Conservation (phyloP, 345 rosid genomes). For the Hibiscus trionum region DNA sequence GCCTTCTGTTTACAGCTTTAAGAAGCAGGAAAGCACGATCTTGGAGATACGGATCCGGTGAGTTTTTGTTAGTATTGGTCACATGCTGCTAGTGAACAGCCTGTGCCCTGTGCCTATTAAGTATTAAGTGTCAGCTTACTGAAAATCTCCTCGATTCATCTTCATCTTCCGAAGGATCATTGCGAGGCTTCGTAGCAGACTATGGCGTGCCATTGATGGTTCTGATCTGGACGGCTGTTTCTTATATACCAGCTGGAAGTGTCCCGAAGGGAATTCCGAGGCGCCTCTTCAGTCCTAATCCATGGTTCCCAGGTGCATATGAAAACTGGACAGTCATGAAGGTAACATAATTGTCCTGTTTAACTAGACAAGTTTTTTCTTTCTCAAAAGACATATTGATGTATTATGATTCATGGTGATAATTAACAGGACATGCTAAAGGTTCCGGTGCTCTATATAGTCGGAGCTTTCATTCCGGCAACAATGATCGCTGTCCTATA, state of each 20-base stretch:
- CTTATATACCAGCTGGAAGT: constrained; percentile 58
- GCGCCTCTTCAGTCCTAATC: constrained; percentile 92
- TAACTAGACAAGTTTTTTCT: not conserved
- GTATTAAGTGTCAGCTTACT: not conserved
- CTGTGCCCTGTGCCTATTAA: not conserved
- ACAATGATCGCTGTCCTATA: constrained; percentile 91
- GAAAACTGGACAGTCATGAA: constrained; percentile 82
- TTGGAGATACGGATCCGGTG: constrained; percentile 73
- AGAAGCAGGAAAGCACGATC: constrained; percentile 77
- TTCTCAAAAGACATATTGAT: not conserved
- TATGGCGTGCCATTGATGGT: constrained; percentile 95
- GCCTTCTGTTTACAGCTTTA: constrained; percentile 68
- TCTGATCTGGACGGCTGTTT: constrained; percentile 73
- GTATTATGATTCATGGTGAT: not conserved
- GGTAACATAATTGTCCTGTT: constrained; percentile 26
- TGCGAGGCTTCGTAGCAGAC: constrained; percentile 77
- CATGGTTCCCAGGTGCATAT: constrained; percentile 89
- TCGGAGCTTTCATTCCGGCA: constrained; percentile 85
- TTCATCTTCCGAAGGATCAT: constrained; percentile 35
- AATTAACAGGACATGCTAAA: constrained; percentile 66
- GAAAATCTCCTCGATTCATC: not conserved
- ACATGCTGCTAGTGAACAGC: not conserved
- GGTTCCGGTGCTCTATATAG: constrained; percentile 70
- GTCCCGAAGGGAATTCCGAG: constrained; percentile 85
- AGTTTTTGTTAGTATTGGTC: constrained; percentile 4